Evolutionary conservation across 495 filamentous ascomycete genomes (phyloP).

Genomic region (Cryomyces minteri): DNA sequence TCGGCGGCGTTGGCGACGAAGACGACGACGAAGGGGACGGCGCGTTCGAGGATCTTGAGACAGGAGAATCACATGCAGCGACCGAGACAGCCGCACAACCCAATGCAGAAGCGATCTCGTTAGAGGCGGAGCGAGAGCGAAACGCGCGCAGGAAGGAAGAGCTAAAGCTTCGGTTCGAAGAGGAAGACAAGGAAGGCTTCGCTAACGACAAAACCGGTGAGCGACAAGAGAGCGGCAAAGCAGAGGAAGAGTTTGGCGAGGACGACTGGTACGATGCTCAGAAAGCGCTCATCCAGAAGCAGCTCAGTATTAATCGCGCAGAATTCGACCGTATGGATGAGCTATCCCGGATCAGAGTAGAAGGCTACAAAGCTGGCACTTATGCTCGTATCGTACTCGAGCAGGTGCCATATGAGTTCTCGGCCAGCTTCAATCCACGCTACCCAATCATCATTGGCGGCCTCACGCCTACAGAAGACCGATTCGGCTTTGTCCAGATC

Average conservation of each 20-base stretch:
- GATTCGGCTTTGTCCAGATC: constrained; percentile 87
- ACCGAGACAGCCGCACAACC: constrained; percentile 22
- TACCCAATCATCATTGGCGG: constrained; percentile 82
- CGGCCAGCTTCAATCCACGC: constrained; percentile 66
- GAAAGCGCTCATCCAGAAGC: constrained; percentile 86
- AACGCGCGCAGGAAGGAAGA: constrained; percentile 91
- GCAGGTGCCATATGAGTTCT: constrained; percentile 80
- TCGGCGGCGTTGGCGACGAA: constrained; percentile 19
- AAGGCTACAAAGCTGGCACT: constrained; percentile 82
- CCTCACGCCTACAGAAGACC: constrained; percentile 76
- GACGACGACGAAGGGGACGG: constrained; percentile 58
- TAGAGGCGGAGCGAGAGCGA: constrained; percentile 73
- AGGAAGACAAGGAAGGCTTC: constrained; percentile 89
- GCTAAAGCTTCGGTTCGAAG: constrained; percentile 82
- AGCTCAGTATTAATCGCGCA: constrained; percentile 80
- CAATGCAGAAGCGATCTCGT: constrained; percentile 23
- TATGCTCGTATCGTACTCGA: constrained; percentile 83
- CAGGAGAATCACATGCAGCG: constrained; percentile 38
- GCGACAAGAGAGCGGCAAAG: constrained; percentile 36
- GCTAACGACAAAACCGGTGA: constrained; percentile 64
- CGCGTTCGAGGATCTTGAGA: constrained; percentile 78
- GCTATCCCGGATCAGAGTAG: constrained; percentile 55
- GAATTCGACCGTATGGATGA: constrained; percentile 81
- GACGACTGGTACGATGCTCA: constrained; percentile 98
- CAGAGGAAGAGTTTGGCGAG: constrained; percentile 70